Conservation (phyloP, 179 eudicot species). For the Drosera spatulata region DNA sequence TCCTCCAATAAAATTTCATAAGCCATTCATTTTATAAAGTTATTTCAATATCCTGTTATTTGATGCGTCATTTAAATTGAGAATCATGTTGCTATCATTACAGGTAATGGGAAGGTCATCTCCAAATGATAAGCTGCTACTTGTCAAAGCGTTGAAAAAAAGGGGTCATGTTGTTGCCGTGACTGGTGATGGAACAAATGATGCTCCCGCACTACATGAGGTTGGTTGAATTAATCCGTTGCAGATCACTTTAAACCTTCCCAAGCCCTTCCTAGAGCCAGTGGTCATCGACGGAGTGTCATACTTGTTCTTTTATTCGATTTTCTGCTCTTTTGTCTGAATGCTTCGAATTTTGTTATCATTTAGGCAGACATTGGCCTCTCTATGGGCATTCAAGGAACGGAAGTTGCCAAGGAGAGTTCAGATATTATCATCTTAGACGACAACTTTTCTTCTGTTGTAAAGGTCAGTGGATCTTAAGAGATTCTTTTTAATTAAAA, state of each 20-base stretch:
- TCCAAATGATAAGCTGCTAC: slow-evolving; percentile 85
- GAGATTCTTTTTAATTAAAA: no score
- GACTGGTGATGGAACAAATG: slow-evolving; percentile 97
- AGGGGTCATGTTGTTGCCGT: slow-evolving; percentile 90
- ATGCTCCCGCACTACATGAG: slow-evolving; percentile 98
- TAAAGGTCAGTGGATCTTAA: slow-evolving; percentile 34
- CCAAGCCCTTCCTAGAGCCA: no score
- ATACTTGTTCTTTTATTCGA: neutral
- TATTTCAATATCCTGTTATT: no score
- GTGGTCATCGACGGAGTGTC: no score
- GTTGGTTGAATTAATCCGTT: slow-evolving; percentile 12
- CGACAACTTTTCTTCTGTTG: slow-evolving; percentile 90
- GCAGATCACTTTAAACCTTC: no score
- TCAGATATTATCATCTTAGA: slow-evolving; percentile 94
- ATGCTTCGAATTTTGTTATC: slow-evolving; percentile 3
- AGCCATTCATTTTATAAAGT: no score
- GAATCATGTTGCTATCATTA: no score
- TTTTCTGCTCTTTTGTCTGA: neutral
- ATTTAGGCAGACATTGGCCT: slow-evolving; percentile 94
- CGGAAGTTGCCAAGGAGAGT: slow-evolving; percentile 97
- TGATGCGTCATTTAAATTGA: no score
- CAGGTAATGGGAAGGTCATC: slow-evolving; percentile 99
- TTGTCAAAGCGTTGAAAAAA: slow-evolving; percentile 77
- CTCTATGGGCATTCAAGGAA: slow-evolving; percentile 95
- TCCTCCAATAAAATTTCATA: slow-evolving; percentile 1